A percentile compares a stretch with the other conserved stretches of the same genome.
These are phyloP conservation scores for Pleoardoris graminearum DNA, from an alignment of 2,329 filamentous ascomycete genomes.

Conservation along the genomic window DNA sequence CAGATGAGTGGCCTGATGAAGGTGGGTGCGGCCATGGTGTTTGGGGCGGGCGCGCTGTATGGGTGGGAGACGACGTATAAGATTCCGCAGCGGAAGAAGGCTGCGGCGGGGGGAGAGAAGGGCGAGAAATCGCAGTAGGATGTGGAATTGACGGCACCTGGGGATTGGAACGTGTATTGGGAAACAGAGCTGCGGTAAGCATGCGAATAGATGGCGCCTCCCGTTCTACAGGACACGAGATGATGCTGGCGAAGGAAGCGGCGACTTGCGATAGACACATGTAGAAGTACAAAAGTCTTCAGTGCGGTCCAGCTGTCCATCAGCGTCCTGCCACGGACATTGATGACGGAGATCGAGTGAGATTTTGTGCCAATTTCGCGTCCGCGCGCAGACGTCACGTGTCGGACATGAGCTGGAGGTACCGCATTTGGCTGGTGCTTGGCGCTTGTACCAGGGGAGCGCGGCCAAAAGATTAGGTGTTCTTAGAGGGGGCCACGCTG, in stretches of 20 bases:
- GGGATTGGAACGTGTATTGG: too few species aligned
- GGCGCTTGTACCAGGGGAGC: slow-evolving; percentile 12
- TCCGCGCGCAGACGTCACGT: slow-evolving; percentile 2
- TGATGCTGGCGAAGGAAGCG: not conserved
- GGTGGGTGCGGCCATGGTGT: slow-evolving; percentile 81
- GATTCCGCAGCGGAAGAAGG: slow-evolving; percentile 46
- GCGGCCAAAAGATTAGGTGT: slow-evolving; percentile 16
- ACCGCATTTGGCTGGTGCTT: slow-evolving; percentile 2
- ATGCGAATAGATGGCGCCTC: not conserved
- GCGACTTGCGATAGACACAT: not conserved
- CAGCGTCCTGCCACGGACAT: too few species aligned
- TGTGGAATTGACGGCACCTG: too few species aligned
- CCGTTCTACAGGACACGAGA: not conserved
- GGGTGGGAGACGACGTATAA: slow-evolving; percentile 68
- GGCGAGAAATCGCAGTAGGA: slow-evolving; percentile 32
- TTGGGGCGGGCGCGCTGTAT: slow-evolving; percentile 88
- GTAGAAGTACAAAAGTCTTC: too few species aligned
- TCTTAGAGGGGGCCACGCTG: slow-evolving; percentile 17
- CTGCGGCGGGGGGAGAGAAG: slow-evolving; percentile 24
- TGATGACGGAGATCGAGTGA: too few species aligned
- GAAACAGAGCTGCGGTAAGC: too few species aligned
- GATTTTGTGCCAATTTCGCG: too few species aligned
- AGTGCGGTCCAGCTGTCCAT: too few species aligned
- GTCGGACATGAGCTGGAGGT: not conserved
- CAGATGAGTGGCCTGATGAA: slow-evolving; percentile 74